These are phyloP conservation scores for Acacia melanoxylon DNA, from an alignment of 306 rosid genomes.

Conservation along the genomic window DNA sequence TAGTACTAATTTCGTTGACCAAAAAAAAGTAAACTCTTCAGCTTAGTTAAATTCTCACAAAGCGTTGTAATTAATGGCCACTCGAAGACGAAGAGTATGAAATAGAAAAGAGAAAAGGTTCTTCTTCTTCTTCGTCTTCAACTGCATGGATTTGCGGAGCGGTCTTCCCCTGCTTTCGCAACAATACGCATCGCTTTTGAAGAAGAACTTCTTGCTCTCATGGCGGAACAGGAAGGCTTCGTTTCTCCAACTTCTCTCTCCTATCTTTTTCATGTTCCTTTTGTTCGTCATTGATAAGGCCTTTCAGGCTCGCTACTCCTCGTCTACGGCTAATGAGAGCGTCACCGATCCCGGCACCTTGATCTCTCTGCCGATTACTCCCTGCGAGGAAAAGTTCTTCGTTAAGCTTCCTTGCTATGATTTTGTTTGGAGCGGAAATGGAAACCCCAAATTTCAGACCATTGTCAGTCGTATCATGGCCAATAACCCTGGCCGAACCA, in stretches of 20 bases:
- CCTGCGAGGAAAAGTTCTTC: conserved; percentile 68
- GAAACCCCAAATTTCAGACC: conserved; percentile 33
- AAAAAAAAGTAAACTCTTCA: not conserved
- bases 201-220: conserved; percentile 64
- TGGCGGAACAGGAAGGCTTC: conserved; percentile 68
- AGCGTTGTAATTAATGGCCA: not conserved
- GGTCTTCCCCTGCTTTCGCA: conserved; percentile 50
- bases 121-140: not conserved
- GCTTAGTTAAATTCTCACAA: not conserved
- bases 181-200: conserved; percentile 60
- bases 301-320: conserved; percentile 32
- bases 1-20: too few relatives aligned
- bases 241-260: conserved; percentile 58
- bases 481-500: conserved; percentile 69
- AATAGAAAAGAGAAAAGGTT: not conserved
- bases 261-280: conserved; percentile 65
- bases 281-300: conserved; percentile 67
- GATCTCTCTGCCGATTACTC: conserved; percentile 51
- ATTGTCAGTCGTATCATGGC: conserved; percentile 64
- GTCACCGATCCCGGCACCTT: conserved; percentile 38
- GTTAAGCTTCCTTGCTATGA: conserved; percentile 67
- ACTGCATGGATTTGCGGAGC: conserved; percentile 41
- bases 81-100: not conserved
- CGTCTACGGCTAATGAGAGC: conserved; percentile 32
- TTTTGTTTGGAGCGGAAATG: conserved; percentile 74